These are phyloP conservation scores for Leptographium procerum DNA, from an alignment of 2,329 filamentous ascomycete genomes.

Conservation along the genomic window DNA sequence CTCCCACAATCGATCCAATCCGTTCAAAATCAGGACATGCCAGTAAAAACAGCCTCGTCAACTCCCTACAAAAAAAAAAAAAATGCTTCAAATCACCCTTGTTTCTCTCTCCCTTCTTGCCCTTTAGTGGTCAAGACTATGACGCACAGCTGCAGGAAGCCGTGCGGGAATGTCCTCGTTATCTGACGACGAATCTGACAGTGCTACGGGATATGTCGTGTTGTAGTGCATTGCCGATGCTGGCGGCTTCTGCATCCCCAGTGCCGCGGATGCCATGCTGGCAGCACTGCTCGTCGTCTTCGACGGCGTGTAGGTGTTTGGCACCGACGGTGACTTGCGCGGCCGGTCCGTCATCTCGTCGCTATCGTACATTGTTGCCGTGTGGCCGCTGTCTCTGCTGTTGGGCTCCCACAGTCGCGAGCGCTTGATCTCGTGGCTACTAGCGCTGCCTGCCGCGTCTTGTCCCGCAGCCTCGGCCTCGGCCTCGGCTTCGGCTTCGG, in stretches of 20 bases:
- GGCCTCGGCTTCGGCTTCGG: no score
- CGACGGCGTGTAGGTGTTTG: not conserved
- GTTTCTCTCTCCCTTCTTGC: not conserved
- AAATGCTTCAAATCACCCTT: not conserved
- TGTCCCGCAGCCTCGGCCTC: not conserved
- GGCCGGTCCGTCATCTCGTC: not conserved
- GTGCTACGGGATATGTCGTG: conserved; percentile 9
- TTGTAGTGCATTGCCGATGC: conserved; percentile 5
- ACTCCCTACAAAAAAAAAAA: not conserved
- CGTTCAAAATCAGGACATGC: no score
- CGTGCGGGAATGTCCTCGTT: conserved; percentile 23
- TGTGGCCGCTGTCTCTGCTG: not conserved
- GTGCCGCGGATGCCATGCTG: not conserved
- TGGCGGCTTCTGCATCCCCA: not conserved
- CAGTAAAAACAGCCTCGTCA: no score
- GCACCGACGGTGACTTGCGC: not conserved
- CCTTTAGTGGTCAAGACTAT: conserved; percentile 13
- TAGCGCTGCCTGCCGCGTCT: not conserved
- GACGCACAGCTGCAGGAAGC: conserved; percentile 19
- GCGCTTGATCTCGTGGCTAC: conserved; percentile 16
- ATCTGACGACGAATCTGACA: conserved; percentile 18
- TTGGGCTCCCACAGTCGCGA: conserved; percentile 9
- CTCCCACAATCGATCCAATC: no score
- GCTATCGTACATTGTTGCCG: not conserved
- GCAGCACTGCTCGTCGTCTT: not conserved